Evolutionary conservation across 2,329 filamentous ascomycete species (phyloP).

Genomic region (Nectriaceae sp.): DNA sequence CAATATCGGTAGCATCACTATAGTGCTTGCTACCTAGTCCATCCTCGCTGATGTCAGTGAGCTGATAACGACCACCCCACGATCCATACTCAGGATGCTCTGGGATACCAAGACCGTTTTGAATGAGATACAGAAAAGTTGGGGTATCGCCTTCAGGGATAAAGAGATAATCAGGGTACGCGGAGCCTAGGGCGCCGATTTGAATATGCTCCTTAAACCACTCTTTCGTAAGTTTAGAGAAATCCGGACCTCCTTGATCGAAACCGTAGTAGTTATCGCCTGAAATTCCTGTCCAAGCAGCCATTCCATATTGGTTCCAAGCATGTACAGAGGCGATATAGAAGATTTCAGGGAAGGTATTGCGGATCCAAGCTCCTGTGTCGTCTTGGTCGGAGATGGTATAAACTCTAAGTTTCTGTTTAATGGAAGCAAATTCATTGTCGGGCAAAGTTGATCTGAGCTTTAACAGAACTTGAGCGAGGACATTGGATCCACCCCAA

Average conservation of each 20-base stretch:
- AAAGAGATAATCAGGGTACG: slow-evolving; percentile 49
- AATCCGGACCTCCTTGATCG: slow-evolving; percentile 40
- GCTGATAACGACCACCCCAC: slow-evolving; percentile 51
- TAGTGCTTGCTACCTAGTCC: slow-evolving; percentile 27
- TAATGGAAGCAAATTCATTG: slow-evolving; percentile 37
- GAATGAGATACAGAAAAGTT: slow-evolving; percentile 46
- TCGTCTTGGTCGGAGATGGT: slow-evolving; percentile 63
- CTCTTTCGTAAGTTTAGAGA: slow-evolving; percentile 46
- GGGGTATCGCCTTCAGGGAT: slow-evolving; percentile 57
- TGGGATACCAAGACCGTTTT: slow-evolving; percentile 39
- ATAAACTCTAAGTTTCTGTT: slow-evolving; percentile 50
- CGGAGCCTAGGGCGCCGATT: slow-evolving; percentile 43
- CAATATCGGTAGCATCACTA: slow-evolving; percentile 31
- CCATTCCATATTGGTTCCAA: slow-evolving; percentile 55
- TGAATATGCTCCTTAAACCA: slow-evolving; percentile 58
- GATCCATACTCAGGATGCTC: slow-evolving; percentile 49
- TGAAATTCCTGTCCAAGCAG: slow-evolving; percentile 58
- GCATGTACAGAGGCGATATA: slow-evolving; percentile 58
- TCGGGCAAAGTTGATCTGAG: slow-evolving; percentile 28
- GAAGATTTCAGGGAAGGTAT: slow-evolving; percentile 54
- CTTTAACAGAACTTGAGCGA: slow-evolving; percentile 49
- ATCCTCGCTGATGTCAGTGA: slow-evolving; percentile 29
- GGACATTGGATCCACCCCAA: slow-evolving; percentile 56
- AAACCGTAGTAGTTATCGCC: slow-evolving; percentile 36
- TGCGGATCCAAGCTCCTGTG: slow-evolving; percentile 56